A percentile compares a stretch with the other conserved stretches of the same genome.
Conservation (phyloP, 495 filamentous ascomycete species). For the Apiosordaria backusii region DNA sequence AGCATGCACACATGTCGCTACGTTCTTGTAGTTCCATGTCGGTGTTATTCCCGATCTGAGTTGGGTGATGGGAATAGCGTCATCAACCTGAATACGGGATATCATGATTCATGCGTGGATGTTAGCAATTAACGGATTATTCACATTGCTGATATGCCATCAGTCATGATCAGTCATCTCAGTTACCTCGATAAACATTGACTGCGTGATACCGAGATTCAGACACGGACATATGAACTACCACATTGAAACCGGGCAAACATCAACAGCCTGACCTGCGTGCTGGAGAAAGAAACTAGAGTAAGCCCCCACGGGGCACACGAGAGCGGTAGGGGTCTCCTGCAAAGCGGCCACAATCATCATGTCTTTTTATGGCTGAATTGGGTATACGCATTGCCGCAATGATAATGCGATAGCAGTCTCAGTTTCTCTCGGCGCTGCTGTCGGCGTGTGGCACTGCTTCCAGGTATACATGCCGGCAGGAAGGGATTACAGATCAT, state of each 20-base stretch:
- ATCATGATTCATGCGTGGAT: background rate
- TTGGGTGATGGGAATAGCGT: background rate
- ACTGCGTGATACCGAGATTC: background rate
- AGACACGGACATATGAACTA: no score
- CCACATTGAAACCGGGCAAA: background rate
- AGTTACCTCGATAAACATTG: background rate
- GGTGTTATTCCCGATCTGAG: background rate
- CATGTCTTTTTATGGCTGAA: background rate
- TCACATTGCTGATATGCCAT: background rate
- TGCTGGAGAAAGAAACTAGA: no score
- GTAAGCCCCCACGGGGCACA: background rate
- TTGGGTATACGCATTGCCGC: background rate
- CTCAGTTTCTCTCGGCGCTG: background rate
- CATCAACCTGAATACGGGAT: background rate
- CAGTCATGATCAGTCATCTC: background rate
- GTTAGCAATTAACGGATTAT: background rate
- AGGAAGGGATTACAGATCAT: background rate
- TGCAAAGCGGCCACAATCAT: background rate
- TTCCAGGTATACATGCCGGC: background rate
- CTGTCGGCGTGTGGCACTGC: background rate
- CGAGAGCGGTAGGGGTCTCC: background rate
- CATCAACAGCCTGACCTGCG: background rate
- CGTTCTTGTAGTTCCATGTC: background rate
- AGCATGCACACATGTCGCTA: no score
- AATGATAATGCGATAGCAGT: background rate